Evolutionary conservation across 306 rosid genomes (phyloP).

Genomic region (Ochetophila trinervis): DNA sequence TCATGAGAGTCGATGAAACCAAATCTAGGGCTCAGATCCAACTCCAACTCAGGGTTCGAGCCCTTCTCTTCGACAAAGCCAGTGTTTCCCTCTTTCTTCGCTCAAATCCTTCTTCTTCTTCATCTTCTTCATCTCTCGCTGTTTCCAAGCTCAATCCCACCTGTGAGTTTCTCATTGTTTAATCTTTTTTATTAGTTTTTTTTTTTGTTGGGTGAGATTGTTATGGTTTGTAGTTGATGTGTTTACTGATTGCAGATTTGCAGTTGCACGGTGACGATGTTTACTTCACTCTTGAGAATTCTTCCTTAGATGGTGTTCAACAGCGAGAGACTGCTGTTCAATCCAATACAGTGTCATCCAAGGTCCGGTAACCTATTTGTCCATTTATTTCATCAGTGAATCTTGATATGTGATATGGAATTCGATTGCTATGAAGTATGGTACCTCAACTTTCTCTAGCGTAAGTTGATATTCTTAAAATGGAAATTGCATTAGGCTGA

Average conservation of each 20-base stretch:
- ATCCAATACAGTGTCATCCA: constrained; percentile 36
- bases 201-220: neutral
- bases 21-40: constrained; percentile 69
- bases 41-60: constrained; percentile 86
- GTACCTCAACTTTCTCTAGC: no score
- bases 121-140: constrained; percentile 34
- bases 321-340: constrained; percentile 39
- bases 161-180: constrained; percentile 35
- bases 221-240: constrained; percentile 3
- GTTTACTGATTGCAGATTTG: constrained; percentile 47
- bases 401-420: neutral
- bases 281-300: constrained; percentile 66
- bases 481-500: no score
- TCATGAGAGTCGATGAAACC: constrained; percentile 59
- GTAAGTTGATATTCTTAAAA: no score
- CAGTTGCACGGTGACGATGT: constrained; percentile 79
- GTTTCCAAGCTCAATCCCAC: constrained; percentile 56
- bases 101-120: constrained; percentile 31
- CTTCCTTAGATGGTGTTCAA: constrained; percentile 42
- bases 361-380: constrained; percentile 36
- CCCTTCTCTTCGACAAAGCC: constrained; percentile 94
- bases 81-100: constrained; percentile 56
- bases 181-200: neutral
- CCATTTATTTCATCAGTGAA: neutral
- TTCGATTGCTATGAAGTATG: neutral